phyloP scores from a whole-genome alignment of 2,329 filamentous ascomycete species.

The Trichoderma sp. region DNA sequence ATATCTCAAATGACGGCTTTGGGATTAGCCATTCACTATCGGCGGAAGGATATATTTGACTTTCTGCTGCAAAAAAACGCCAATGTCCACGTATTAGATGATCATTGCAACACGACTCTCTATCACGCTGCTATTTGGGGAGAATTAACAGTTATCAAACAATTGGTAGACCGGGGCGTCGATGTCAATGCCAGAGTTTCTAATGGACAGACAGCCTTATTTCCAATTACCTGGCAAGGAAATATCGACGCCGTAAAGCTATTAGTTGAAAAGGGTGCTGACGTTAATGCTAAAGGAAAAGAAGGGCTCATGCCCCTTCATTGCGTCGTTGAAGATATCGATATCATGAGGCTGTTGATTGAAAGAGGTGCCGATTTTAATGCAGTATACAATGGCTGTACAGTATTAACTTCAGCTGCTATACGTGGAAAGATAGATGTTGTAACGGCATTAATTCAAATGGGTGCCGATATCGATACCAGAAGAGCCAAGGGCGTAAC shows the following conservation, averaged over 20 bases:
- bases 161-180: neutral
- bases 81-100: rapidly evolving
- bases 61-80: neutral
- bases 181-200: neutral
- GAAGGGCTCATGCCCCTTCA: neutral
- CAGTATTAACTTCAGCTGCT: too few relatives aligned
- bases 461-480: neutral
- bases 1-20: rapidly evolving
- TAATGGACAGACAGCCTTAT: neutral
- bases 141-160: neutral
- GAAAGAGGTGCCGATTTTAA: neutral
- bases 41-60: rapidly evolving
- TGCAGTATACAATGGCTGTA: too few relatives aligned
- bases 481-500: rapidly evolving
- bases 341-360: neutral
- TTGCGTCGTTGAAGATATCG: too few relatives aligned
- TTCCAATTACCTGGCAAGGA: rapidly evolving
- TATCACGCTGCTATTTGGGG: rapidly evolving
- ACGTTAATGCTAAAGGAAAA: rapidly evolving
- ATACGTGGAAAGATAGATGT: rapidly evolving
- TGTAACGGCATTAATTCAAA: neutral
- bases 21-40: rapidly evolving
- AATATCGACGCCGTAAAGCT: neutral
- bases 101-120: rapidly evolving
- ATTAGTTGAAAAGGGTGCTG: neutral